Percentiles rank a stretch among this genome's conserved stretches.
These are phyloP conservation scores for Drosera capensis DNA, from an alignment of 148 eudicot genomes.

Conservation along the genomic window DNA sequence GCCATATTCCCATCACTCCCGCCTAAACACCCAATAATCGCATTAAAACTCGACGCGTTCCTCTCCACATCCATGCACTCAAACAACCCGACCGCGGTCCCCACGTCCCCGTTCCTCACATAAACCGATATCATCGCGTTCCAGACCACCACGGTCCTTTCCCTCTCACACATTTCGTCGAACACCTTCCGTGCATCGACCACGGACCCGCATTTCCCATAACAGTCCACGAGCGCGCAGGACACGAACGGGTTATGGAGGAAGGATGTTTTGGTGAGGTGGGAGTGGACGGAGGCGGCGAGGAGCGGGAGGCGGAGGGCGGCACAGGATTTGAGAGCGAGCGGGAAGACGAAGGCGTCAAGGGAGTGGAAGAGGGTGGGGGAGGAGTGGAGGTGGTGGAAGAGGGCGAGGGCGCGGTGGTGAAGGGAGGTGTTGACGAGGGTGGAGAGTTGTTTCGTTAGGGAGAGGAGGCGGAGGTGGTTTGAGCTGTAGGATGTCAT, in stretches of 20 bases:
- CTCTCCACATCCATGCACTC: slow-evolving; percentile 29
- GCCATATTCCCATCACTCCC: slow-evolving; percentile 21
- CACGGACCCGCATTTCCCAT: slow-evolving; percentile 30
- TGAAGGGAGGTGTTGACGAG: slow-evolving; percentile 34
- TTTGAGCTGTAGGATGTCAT: slow-evolving; percentile 26
- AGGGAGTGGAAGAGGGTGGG: slow-evolving; percentile 14
- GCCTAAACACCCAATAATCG: slow-evolving; percentile 30
- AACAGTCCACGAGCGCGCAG: slow-evolving; percentile 28
- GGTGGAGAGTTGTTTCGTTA: slow-evolving; percentile 24
- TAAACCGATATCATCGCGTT: slow-evolving; percentile 38
- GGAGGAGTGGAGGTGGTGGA: slow-evolving; percentile 27
- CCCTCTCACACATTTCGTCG: slow-evolving; percentile 24
- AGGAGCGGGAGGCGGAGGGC: slow-evolving; percentile 15
- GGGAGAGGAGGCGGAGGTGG: slow-evolving; percentile 24
- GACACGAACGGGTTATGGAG: slow-evolving; percentile 35
- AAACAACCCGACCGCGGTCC: slow-evolving; percentile 24
- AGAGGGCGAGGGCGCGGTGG: slow-evolving; percentile 28
- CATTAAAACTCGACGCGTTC: slow-evolving; percentile 27
- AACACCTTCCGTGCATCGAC: slow-evolving; percentile 23
- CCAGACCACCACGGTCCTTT: slow-evolving; percentile 31
- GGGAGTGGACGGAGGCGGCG: slow-evolving; percentile 27
- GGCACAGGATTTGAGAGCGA: slow-evolving; percentile 37
- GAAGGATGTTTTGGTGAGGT: slow-evolving; percentile 17
- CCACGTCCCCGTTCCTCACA: slow-evolving; percentile 14
- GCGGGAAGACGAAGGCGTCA: slow-evolving; percentile 41